phyloP scores from a whole-genome alignment of 2,329 filamentous ascomycete species.

The Talaromyces funiculosus region DNA sequence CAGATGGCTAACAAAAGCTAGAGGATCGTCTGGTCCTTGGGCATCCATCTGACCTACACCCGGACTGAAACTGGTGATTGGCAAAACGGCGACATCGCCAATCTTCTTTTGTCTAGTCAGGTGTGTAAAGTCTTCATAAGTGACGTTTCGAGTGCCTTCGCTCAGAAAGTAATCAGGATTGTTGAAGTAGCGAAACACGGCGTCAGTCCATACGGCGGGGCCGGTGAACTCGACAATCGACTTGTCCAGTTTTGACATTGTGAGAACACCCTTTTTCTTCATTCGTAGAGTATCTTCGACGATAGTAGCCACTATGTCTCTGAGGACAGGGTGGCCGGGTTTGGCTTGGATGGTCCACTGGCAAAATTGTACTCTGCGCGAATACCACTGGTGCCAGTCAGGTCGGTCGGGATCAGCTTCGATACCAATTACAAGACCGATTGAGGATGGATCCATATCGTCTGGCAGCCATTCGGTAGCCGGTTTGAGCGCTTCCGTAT shows the following conservation, averaged over 20 bases:
- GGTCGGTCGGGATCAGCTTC: slow-evolving; percentile 90
- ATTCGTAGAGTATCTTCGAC: slow-evolving; percentile 72
- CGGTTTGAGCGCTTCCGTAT: slow-evolving; percentile 77
- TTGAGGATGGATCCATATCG: slow-evolving; percentile 65
- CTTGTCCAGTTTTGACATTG: slow-evolving; percentile 57
- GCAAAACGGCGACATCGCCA: slow-evolving; percentile 86
- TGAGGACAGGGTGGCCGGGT: slow-evolving; percentile 83
- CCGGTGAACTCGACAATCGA: slow-evolving; percentile 91
- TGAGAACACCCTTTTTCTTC: slow-evolving; percentile 63
- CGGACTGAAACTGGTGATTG: slow-evolving; percentile 95
- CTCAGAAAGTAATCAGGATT: slow-evolving; percentile 68
- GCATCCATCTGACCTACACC: slow-evolving; percentile 92
- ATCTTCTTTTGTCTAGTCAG: slow-evolving; percentile 79
- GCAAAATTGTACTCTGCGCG: slow-evolving; percentile 92
- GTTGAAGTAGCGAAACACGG: slow-evolving; percentile 89
- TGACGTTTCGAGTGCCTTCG: slow-evolving; percentile 63
- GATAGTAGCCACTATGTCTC: slow-evolving; percentile 80
- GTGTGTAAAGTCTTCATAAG: slow-evolving; percentile 82
- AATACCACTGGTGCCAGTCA: slow-evolving; percentile 96
- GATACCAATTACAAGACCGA: slow-evolving; percentile 88
- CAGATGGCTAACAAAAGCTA: slow-evolving; percentile 96
- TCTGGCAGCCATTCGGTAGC: slow-evolving; percentile 82
- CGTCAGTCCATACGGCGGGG: slow-evolving; percentile 90
- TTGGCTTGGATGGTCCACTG: slow-evolving; percentile 99
- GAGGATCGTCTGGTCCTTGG: slow-evolving; percentile 78